Base-by-base conservation (phyloP, 2,329 filamentous ascomycete species). In the Hypoxylon sp. region DNA sequence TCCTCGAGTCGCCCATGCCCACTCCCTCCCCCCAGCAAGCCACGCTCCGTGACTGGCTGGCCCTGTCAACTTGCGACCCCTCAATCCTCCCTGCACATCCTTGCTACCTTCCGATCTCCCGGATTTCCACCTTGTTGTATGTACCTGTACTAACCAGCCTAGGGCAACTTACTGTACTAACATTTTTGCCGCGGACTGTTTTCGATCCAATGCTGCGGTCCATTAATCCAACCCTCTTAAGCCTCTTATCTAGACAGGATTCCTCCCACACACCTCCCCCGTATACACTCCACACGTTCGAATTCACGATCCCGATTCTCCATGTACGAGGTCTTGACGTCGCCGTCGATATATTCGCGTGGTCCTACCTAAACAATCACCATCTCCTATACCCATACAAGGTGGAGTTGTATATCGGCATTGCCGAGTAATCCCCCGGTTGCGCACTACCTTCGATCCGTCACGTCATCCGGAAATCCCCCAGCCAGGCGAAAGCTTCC, bases 101-200 rank as follows among this genome's bases (percentile, higher is more conserved):
- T 68, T 73, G 69, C 62, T 64, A 66, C 66, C 74, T 75, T 76
- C 75, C 75, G 76, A 77, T 77, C 73, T 78, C 75, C 75, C 76
- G 75, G 74, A 75, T 74, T 64, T 67, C 61, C 66, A 73, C 70
- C 69, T 62, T 66, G 64, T 72, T 71, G 66, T 20, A 20, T 20
- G 20, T 74, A 67, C 72, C 67, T 64, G 60, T 61, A 60, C 51
- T 61, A 48, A 31, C 56, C 44, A 59, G 64, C 31, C 56, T 66
- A 69, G 66, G 69, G 64, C 66, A 67, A 63, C 69, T 71, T 71
- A 69, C 66, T 71, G 69, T 71, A 71, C 61, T 61, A 68, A 68
- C 65, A 61, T 61, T 71, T 71, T 69, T 69, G 66, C 62, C 69
- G 66, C 65, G 69, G 66, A 64, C 61, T 61, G 55, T 71, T 71